Base-by-base conservation (phyloP, 2,329 filamentous ascomycete genomes). In the Fusarium nisikadoi region DNA sequence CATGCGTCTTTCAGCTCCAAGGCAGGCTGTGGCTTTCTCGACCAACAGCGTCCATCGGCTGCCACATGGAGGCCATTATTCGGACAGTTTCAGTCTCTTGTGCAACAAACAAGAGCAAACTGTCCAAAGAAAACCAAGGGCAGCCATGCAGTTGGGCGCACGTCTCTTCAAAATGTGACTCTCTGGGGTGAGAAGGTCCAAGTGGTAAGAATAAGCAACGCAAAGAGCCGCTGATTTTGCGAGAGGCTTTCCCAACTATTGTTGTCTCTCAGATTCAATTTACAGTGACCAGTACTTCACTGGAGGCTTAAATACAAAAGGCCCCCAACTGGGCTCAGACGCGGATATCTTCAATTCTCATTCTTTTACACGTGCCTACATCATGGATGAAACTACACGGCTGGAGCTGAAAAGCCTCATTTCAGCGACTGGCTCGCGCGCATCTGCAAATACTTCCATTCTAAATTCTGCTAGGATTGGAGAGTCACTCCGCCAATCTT, bases 21-120 rank as follows among this genome's bases (percentile, higher is more conserved):
- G 47, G n/a, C 8, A 23, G 29, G 12, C 47, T 14, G n/a, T 4
- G 8, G 4, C 2, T 2, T 14, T 16, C 3, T 25, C 0, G n/a
- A 25, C 12, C 46, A 50, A 50, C 16, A 14, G 11, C 20, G 6
- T 23, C 29, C 3, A 35, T 17, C 16, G 16, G 10, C 17, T 50
- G n/a, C 9, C 20, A 25, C 29, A 33, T 23, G 3, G 20, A 35
- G 8, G 8, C 16, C 5, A 1, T 23, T 23, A 2, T 9, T 33
- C 3, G 20, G 29, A 13, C 20, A 23, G 5, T 20, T 50, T 20
- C 16, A 25, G 11, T 17, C 6, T 50, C 23, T 50, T 16, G 47
- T 36, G 47, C 6, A 25, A 17, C n/a, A 1, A 11, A 8, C 2
- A 23, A 12, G 3, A 9, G 27, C 8, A 11, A 7, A 7, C 46